These are phyloP conservation scores for Blastocystis hominis DNA, from an alignment of 352 stramenopile species.

Conservation along the genomic window DNA sequence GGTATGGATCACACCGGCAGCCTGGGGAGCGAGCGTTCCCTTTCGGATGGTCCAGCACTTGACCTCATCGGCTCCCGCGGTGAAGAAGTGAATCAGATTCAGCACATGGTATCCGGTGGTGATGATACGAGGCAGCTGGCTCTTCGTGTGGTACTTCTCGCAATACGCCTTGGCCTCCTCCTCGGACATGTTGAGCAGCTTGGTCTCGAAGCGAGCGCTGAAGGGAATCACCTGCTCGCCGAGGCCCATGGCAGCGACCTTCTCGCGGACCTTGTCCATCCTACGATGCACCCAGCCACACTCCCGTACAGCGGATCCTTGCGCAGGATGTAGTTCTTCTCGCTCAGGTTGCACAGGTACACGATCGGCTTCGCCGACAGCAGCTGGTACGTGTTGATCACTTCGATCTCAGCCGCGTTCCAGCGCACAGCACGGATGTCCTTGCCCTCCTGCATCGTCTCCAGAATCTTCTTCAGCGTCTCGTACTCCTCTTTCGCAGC, in stretches of 20 bases:
- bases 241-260: constrained; percentile 85
- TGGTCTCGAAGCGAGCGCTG: constrained; percentile 93
- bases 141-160: constrained; percentile 68
- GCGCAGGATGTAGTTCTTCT: constrained; percentile 95
- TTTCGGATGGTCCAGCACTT: constrained; percentile 92
- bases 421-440: constrained; percentile 80
- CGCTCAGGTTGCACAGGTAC: constrained; percentile 96
- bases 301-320: constrained; percentile 78
- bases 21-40: constrained; percentile 85
- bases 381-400: constrained; percentile 80
- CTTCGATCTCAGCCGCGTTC: constrained; percentile 73
- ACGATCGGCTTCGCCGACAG: constrained; percentile 87
- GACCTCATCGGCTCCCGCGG: constrained; percentile 92
- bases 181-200: constrained; percentile 66
- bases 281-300: constrained; percentile 61
- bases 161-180: constrained; percentile 62
- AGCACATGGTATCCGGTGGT: constrained; percentile 91
- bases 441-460: constrained; percentile 75
- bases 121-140: constrained; percentile 88
- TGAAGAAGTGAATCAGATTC: constrained; percentile 98
- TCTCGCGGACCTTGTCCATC: constrained; percentile 91
- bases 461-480: constrained; percentile 70
- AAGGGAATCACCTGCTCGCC: constrained; percentile 91
- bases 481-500: constrained; percentile 79
- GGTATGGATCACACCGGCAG: constrained; percentile 93